Base-by-base conservation (phyloP, 1,284 basidiomycete genomes). In the Cutaneotrichosporon cutaneum region DNA sequence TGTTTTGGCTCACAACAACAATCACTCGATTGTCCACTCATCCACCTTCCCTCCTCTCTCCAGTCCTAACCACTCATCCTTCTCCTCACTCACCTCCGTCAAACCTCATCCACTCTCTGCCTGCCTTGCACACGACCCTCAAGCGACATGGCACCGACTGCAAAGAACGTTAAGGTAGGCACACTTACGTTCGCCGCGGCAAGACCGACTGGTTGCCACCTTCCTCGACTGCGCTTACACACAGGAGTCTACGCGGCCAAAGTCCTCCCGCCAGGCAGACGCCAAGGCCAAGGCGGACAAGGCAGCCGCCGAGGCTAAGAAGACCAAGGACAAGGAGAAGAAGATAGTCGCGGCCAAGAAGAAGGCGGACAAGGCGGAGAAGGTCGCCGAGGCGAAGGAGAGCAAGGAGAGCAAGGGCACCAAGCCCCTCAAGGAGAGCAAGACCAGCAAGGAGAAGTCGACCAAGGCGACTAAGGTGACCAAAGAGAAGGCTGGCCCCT, bases 301-400 rank as follows among this genome's bases (percentile, higher is more conserved):
- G 26, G 39, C 54, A 7, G 27, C 54, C 0, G 50, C 42, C 22
- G 35, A 52, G 26, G 44, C 44, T 1, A 33, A 50, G 33, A 56
- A 56, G 56, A 27, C 24, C 21, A 39, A 60, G 52, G 53, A 32
- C 30, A 36, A 55, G 27, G 22, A 54, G 32, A n/a, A 24, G 1
- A 39, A 32, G 16, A 26, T n/a, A 16, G 36, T 27, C 8, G 27
- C 45, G 45, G 33, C 26, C 7, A 45, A 11, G 30, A 51, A 44
- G 27, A 56, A 51, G 54, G 54, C 26, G 24, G 22, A 47, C 13
- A 60, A 60, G 59, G 44, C 22, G 42, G 47, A 54, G 45, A 45
- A 58, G 51, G 47, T 51, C 11, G 26, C 32, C 14, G 53, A 47
- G 42, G 27, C 35, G 22, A 62, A 62, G 56, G 32, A 4, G 13